Evolutionary conservation across 139 green algal species (phyloP).

Genomic region (Tetratostichococcus sp.): DNA sequence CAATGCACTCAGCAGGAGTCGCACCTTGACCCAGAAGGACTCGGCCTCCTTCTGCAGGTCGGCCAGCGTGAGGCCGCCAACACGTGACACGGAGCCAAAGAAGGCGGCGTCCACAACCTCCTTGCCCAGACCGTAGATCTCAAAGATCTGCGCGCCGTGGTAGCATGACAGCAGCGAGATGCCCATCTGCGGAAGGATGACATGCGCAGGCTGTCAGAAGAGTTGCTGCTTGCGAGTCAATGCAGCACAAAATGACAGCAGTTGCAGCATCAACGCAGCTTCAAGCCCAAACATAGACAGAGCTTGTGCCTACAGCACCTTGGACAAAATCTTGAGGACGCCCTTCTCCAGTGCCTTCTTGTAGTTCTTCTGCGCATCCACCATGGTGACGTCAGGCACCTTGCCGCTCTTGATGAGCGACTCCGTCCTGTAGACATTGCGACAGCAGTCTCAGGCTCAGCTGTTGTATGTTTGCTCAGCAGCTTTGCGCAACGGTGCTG

Average conservation of each 20-base stretch:
- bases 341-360: slow-evolving; percentile 94
- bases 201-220: too few species aligned
- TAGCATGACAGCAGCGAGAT: slow-evolving; percentile 96
- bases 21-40: slow-evolving; percentile 79
- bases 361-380: slow-evolving; percentile 84
- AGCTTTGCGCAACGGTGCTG: too few species aligned
- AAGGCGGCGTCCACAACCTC: slow-evolving; percentile 87
- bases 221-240: too few species aligned
- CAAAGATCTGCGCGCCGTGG: slow-evolving; percentile 96
- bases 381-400: slow-evolving; percentile 68
- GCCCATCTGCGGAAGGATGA: slow-evolving; percentile 80
- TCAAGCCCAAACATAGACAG: too few species aligned
- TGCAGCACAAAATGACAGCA: too few species aligned
- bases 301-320: too few species aligned
- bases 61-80: slow-evolving; percentile 90
- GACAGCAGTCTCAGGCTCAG: neutral
- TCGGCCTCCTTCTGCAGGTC: slow-evolving; percentile 90
- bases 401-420: slow-evolving; percentile 90
- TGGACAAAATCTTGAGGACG: slow-evolving; percentile 98
- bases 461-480: too few species aligned
- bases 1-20: too few species aligned
- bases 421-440: slow-evolving; percentile 50
- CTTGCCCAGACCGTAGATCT: slow-evolving; percentile 93
- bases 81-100: slow-evolving; percentile 84
- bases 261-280: neutral